Percentiles rank a stretch among this genome's conserved stretches.
These are phyloP conservation scores for Mycocentrospora acerina DNA, from an alignment of 2,329 filamentous ascomycete genomes.

Conservation along the genomic window DNA sequence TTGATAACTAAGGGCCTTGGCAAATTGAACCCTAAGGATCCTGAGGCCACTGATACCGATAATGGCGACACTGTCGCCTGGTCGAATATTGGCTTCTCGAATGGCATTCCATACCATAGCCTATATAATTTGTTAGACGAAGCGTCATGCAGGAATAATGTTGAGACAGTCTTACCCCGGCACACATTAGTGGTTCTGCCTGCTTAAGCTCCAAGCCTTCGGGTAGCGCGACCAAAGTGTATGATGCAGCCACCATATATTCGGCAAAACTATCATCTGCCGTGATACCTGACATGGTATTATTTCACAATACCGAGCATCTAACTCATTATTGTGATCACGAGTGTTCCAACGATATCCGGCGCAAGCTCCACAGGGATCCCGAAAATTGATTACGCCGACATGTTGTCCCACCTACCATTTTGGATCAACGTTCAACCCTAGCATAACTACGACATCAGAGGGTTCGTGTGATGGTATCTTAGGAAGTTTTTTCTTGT, in stretches of 20 bases:
- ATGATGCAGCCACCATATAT: conserved; percentile 23
- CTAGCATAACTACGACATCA: conserved; percentile 23
- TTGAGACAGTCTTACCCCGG: conserved; percentile 21
- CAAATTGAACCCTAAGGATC: conserved; percentile 8
- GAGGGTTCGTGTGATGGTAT: conserved; percentile 30
- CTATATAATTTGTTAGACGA: background rate
- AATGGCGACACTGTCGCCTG: conserved; percentile 5
- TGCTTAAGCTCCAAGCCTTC: conserved; percentile 20
- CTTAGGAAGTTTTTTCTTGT: conserved; percentile 14
- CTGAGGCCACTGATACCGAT: conserved; percentile 13
- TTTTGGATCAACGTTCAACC: conserved; percentile 14
- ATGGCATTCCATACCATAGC: conserved; percentile 12
- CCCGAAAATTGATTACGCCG: conserved; percentile 12
- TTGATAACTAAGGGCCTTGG: conserved; percentile 10
- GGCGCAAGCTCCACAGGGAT: conserved; percentile 8
- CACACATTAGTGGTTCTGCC: conserved; percentile 32
- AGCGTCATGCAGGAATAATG: background rate
- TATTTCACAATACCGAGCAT: conserved; percentile 22
- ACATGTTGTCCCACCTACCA: conserved; percentile 28
- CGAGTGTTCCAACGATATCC: conserved; percentile 2
- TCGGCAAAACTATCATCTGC: conserved; percentile 26
- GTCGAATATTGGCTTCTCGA: background rate
- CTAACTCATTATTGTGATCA: conserved; percentile 12
- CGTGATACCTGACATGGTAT: conserved; percentile 16
- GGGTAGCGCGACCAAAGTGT: conserved; percentile 16